Conservation (phyloP, 305 asterid genomes). For the Caryopteris hybrid region DNA sequence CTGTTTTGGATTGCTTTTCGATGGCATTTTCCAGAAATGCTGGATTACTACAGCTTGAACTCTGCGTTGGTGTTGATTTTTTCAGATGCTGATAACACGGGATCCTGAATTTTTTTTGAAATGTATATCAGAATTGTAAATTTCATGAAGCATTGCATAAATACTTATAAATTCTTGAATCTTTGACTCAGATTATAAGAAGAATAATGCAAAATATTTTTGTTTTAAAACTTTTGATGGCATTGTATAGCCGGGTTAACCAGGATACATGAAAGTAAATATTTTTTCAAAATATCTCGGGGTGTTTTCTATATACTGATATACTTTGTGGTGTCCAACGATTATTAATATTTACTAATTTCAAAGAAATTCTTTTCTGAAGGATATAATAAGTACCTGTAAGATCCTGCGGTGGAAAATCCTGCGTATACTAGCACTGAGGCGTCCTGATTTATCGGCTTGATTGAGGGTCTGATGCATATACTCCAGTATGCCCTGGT, state of each 20-base stretch:
- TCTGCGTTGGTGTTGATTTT: slow-evolving; percentile 24
- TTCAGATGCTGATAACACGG: slow-evolving; percentile 46
- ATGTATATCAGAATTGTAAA: not conserved
- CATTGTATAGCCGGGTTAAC: not conserved
- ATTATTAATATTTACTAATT: not conserved
- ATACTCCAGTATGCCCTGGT: slow-evolving; percentile 34
- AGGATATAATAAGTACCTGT: slow-evolving; percentile 41
- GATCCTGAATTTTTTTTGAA: slow-evolving; percentile 38
- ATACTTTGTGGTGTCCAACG: not conserved
- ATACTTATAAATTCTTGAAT: not conserved
- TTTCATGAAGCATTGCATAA: not conserved
- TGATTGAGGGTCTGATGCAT: slow-evolving; percentile 38
- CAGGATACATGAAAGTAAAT: too few species aligned
- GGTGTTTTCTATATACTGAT: not conserved
- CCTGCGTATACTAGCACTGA: slow-evolving; percentile 32
- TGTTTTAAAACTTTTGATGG: not conserved
- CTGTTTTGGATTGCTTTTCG: not conserved
- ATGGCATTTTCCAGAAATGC: slow-evolving; percentile 5
- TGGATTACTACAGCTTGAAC: slow-evolving; percentile 43
- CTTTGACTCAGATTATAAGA: not conserved
- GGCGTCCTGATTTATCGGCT: slow-evolving; percentile 28
- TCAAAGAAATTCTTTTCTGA: not conserved
- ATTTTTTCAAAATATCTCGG: not conserved
- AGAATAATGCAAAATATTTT: not conserved
- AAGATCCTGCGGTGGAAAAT: slow-evolving; percentile 44